Evolutionary conservation across 2,329 filamentous ascomycete species (phyloP).

Genomic region (Paraphaeosphaeria minitans): DNA sequence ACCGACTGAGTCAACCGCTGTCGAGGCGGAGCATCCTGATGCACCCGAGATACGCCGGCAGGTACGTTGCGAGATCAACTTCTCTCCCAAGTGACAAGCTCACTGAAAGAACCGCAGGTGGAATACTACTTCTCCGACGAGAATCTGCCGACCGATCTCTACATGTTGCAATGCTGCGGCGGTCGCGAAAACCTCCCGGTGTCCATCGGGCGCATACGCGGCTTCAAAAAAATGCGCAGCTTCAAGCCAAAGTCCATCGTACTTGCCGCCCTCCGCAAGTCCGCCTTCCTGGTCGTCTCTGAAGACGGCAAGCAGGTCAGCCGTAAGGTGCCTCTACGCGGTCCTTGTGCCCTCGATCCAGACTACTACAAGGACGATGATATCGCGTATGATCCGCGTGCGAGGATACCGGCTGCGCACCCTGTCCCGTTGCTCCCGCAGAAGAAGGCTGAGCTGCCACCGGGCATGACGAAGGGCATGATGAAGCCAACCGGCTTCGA

Average conservation of each 20-base stretch:
- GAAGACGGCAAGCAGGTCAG: constrained; percentile 50
- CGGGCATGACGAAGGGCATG: constrained; percentile 50
- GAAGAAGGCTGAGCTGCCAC: constrained; percentile 34
- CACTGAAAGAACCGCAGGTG: constrained; percentile 41
- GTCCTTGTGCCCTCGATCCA: constrained; percentile 36
- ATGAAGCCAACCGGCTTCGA: constrained; percentile 54
- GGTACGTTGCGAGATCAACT: constrained; percentile 20
- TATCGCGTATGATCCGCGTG: constrained; percentile 39
- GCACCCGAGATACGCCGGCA: constrained; percentile 36
- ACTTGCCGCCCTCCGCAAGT: constrained; percentile 49
- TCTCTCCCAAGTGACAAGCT: background rate
- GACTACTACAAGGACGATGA: constrained; percentile 31
- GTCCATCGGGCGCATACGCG: constrained; percentile 49
- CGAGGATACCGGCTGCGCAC: constrained; percentile 26
- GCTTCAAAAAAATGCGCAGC: constrained; percentile 54
- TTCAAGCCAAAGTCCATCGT: constrained; percentile 50
- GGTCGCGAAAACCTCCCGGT: constrained; percentile 51
- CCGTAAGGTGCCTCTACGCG: constrained; percentile 49
- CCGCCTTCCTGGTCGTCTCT: constrained; percentile 49
- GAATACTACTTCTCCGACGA: constrained; percentile 58
- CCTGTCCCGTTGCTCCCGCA: constrained; percentile 34
- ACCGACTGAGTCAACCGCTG: background rate
- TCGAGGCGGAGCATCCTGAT: constrained; percentile 31
- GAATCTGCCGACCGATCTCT: constrained; percentile 51
- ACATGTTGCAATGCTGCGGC: constrained; percentile 50